These are phyloP conservation scores for Chalciporus sp. DNA, from an alignment of 1,284 basidiomycete species.

Conservation along the genomic window DNA sequence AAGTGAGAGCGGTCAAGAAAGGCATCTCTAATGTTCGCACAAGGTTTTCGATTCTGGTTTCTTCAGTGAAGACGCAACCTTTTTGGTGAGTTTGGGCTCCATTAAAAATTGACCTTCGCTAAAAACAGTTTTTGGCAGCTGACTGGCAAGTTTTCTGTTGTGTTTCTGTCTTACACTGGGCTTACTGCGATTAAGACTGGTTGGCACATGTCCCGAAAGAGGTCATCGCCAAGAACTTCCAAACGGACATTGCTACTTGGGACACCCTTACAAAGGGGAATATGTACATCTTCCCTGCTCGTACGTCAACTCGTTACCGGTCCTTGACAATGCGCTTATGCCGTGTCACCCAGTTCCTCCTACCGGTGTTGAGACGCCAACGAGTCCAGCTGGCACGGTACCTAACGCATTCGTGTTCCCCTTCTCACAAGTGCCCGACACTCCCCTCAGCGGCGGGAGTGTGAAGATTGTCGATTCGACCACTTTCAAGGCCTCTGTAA, in stretches of 20 bases:
- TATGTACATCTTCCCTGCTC: slow-evolving; percentile 68
- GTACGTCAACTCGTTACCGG: slow-evolving; percentile 27
- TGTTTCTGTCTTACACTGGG: too few species aligned
- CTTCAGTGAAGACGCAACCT: slow-evolving; percentile 71
- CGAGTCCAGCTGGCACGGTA: slow-evolving; percentile 53
- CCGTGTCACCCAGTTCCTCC: slow-evolving; percentile 30
- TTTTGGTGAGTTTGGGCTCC: slow-evolving; percentile 42
- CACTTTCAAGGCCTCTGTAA: slow-evolving; percentile 52
- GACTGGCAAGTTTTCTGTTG: slow-evolving; percentile 35
- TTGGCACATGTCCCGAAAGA: slow-evolving; percentile 60
- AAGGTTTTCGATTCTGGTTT: slow-evolving; percentile 59
- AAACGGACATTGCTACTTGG: slow-evolving; percentile 50
- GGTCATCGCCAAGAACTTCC: slow-evolving; percentile 75
- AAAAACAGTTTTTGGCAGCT: slow-evolving; percentile 3
- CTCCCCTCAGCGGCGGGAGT: slow-evolving; percentile 55
- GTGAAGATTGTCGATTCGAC: slow-evolving; percentile 66
- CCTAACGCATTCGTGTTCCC: slow-evolving; percentile 56
- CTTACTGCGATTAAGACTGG: slow-evolving; percentile 38
- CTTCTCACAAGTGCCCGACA: slow-evolving; percentile 55
- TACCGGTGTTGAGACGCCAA: slow-evolving; percentile 38
- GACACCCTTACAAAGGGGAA: too few species aligned
- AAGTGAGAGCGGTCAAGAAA: background rate
- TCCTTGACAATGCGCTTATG: too few species aligned
- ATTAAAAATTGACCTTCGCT: background rate
- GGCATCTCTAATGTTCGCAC: background rate